phyloP scores from a whole-genome alignment of 129 eudicot species.

The Mikania micrantha region DNA sequence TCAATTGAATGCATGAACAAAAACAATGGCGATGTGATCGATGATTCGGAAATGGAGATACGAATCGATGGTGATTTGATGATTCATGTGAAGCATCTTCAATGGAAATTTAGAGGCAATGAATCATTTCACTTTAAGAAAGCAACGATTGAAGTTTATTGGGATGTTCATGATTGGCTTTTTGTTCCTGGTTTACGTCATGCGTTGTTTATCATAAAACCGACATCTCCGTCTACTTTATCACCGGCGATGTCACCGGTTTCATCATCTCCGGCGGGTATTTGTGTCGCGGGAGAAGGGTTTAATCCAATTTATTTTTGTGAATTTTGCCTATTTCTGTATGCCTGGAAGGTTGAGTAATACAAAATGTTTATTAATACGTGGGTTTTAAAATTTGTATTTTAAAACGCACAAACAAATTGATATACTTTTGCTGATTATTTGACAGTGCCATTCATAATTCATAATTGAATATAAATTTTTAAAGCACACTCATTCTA shows the following conservation, averaged over 20 bases:
- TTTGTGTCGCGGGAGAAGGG: constrained; percentile 42
- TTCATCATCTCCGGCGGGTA: constrained; percentile 5
- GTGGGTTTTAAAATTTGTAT: too few species aligned
- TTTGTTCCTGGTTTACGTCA: constrained; percentile 75
- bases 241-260: constrained; percentile 15
- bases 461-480: too few species aligned
- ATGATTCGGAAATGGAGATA: constrained; percentile 92
- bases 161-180: constrained; percentile 97
- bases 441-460: too few species aligned
- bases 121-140: constrained; percentile 49
- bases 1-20: constrained; percentile 64
- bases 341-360: constrained; percentile 94
- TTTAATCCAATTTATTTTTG: constrained; percentile 40
- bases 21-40: constrained; percentile 28
- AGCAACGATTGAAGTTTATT: constrained; percentile 65
- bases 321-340: constrained; percentile 78
- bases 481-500: too few species aligned
- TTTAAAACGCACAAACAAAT: too few species aligned
- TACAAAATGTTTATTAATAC: too few species aligned
- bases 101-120: constrained; percentile 91
- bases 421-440: too few species aligned
- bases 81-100: constrained; percentile 78
- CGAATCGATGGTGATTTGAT: constrained; percentile 70
- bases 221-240: constrained; percentile 23
- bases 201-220: constrained; percentile 75